Evolutionary conservation across 2,329 filamentous ascomycete genomes (phyloP).

Genomic region (Cadophora gregata): DNA sequence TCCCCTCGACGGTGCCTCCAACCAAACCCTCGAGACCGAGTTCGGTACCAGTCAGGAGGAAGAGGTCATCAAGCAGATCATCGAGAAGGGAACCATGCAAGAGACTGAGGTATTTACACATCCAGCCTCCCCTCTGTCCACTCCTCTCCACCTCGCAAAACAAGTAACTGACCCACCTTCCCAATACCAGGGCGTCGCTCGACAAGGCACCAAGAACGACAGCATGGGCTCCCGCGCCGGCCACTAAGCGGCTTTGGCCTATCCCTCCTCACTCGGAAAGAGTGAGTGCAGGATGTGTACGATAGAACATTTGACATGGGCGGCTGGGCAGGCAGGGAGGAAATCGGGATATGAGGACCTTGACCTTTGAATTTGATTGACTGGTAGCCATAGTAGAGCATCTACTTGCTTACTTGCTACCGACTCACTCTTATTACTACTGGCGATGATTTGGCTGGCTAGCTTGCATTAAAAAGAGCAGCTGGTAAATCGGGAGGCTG

Average conservation of each 20-base stretch:
- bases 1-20: constrained; percentile 76
- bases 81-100: constrained; percentile 76
- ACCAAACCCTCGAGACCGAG: constrained; percentile 78
- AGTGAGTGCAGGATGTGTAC: constrained; percentile 12
- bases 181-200: constrained; percentile 43
- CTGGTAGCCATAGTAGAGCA: constrained; percentile 2
- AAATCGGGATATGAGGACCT: not conserved
- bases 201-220: constrained; percentile 45
- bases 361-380: not conserved
- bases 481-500: constrained; percentile 3
- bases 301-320: constrained; percentile 17
- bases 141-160: constrained; percentile 22
- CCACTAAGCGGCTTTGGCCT: constrained; percentile 35
- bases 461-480: not conserved
- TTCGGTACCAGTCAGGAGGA: constrained; percentile 85
- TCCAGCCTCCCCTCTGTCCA: not conserved
- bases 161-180: constrained; percentile 15
- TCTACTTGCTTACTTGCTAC: not conserved
- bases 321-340: constrained; percentile 5
- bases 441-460: constrained; percentile 13
- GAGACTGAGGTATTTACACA: constrained; percentile 56
- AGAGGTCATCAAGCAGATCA: constrained; percentile 80
- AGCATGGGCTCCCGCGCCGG: constrained; percentile 38
- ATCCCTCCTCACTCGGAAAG: not conserved
- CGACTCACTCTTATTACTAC: not conserved